Evolutionary conservation across 164 flowering plant species (phyloP).

Genomic region (Buxus sempervirens): DNA sequence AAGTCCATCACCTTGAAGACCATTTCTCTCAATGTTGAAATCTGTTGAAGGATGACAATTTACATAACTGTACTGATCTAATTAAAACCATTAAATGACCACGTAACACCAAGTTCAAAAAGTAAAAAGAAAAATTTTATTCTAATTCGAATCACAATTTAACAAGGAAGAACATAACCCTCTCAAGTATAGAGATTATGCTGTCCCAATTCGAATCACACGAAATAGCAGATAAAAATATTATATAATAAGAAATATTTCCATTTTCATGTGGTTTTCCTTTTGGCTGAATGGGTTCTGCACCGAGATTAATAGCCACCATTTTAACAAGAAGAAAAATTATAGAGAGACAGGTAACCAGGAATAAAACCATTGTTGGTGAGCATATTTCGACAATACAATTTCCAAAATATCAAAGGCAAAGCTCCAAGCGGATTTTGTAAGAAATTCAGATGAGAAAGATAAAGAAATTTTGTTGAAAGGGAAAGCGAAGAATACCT

Average conservation of each 20-base stretch:
- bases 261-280: too few relatives aligned
- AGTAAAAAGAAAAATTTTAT: not conserved
- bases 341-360: too few relatives aligned
- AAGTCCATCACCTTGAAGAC: conserved; percentile 47
- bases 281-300: too few relatives aligned
- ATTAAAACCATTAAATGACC: not conserved
- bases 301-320: not conserved
- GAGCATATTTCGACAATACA: too few relatives aligned
- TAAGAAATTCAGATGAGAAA: not conserved
- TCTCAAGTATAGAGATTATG: too few relatives aligned
- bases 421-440: too few relatives aligned
- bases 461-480: not conserved
- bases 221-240: too few relatives aligned
- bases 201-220: too few relatives aligned
- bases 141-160: not conserved
- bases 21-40: conserved; percentile 50
- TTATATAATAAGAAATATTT: too few relatives aligned
- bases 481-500: conserved; percentile 24
- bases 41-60: conserved; percentile 29
- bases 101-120: not conserved
- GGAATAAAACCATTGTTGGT: too few relatives aligned
- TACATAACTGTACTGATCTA: not conserved
- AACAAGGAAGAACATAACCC: not conserved
- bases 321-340: too few relatives aligned
- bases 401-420: not conserved